A percentile compares a stretch with the other conserved stretches of the same genome.
Evolutionary conservation across 331 rosid species (phyloP).

Genomic region (Rosa hybrid): DNA sequence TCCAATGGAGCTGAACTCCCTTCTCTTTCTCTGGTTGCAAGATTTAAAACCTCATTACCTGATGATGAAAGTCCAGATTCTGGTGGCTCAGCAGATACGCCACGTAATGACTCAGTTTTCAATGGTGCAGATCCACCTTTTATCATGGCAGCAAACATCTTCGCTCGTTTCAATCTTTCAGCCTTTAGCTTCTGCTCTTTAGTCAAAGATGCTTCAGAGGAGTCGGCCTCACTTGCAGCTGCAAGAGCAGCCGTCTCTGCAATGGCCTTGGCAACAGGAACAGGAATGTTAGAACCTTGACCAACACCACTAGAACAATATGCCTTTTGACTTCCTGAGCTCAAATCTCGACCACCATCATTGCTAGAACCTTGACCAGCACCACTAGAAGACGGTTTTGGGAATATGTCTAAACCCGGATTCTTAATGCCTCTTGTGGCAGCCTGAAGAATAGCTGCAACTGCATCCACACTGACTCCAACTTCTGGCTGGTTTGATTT

Average conservation of each 20-base stretch:
- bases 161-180: constrained; percentile 88
- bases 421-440: constrained; percentile 71
- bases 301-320: neutral
- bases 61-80: constrained; percentile 60
- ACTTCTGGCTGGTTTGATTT: constrained; percentile 43
- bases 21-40: constrained; percentile 62
- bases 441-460: constrained; percentile 86
- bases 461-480: constrained; percentile 50
- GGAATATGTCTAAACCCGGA: constrained; percentile 46
- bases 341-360: constrained; percentile 47
- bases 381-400: constrained; percentile 48
- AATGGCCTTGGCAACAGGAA: constrained; percentile 54
- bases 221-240: constrained; percentile 73
- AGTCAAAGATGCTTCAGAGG: constrained; percentile 75
- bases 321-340: constrained; percentile 45
- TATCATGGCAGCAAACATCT: constrained; percentile 81
- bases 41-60: constrained; percentile 44
- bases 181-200: constrained; percentile 76
- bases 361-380: constrained; percentile 45
- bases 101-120: constrained; percentile 43
- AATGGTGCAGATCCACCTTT: constrained; percentile 54
- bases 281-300: constrained; percentile 32
- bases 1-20: constrained; percentile 62
- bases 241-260: constrained; percentile 68
- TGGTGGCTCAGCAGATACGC: constrained; percentile 59